Evolutionary conservation across 139 green algal genomes (phyloP).

Genomic region (Chlorella sp.): DNA sequence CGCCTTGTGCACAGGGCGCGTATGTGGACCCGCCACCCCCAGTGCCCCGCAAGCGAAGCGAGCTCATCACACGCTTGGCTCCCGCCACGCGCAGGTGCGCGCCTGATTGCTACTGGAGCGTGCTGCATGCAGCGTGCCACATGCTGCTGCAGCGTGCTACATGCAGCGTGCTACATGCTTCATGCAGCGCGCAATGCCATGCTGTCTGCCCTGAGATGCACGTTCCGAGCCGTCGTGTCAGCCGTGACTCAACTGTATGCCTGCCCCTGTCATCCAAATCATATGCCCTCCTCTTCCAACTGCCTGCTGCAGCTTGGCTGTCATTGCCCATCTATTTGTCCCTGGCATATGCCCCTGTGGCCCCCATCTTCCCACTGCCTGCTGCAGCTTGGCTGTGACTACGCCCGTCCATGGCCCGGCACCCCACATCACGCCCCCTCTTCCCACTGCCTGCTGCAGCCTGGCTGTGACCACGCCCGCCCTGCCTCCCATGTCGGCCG

Average conservation of each 20-base stretch:
- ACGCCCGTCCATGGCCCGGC: neutral
- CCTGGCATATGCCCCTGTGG: neutral
- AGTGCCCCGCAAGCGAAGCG: constrained; percentile 18
- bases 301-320: neutral
- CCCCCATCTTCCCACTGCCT: neutral
- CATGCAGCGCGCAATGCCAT: no score
- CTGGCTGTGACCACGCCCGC: constrained; percentile 31
- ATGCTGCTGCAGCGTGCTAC: no score
- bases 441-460: neutral
- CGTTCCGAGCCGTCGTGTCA: no score
- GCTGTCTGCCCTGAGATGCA: no score
- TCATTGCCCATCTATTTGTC: no score
- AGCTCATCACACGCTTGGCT: constrained; percentile 36
- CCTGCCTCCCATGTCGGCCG: neutral
- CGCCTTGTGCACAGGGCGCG: neutral
- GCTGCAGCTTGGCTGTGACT: no score
- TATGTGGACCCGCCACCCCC: constrained; percentile 28
- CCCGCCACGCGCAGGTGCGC: constrained; percentile 27
- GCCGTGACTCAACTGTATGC: no score
- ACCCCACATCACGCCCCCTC: no score
- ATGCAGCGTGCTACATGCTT: no score
- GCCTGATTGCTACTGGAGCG: no score
- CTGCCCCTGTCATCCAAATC: no score
- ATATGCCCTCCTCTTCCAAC: neutral
- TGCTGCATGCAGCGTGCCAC: no score